Percentiles rank a stretch among this genome's conserved stretches.
Conservation (phyloP, 2,329 filamentous ascomycete genomes). For the Teratosphaeria zuluensis region DNA sequence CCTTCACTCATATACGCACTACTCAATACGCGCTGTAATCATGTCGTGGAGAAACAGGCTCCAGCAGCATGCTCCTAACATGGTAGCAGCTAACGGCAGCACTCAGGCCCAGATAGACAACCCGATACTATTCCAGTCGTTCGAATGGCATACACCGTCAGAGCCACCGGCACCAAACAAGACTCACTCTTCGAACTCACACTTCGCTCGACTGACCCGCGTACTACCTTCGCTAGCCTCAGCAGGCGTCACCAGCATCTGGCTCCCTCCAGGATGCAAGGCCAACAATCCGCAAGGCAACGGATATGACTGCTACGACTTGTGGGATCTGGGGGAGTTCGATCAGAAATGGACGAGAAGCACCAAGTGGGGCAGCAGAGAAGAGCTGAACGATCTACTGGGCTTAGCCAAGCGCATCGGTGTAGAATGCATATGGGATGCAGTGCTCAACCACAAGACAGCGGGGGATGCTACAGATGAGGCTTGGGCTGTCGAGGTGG, state of each 20-base stretch:
- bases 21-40: neutral
- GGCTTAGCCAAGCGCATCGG: constrained; percentile 42
- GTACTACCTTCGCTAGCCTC: constrained; percentile 23
- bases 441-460: constrained; percentile 64
- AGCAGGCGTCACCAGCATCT: constrained; percentile 52
- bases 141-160: constrained; percentile 61
- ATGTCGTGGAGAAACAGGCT: neutral
- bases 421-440: constrained; percentile 57
- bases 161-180: constrained; percentile 17
- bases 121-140: constrained; percentile 54
- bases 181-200: constrained; percentile 36
- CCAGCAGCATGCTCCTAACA: neutral
- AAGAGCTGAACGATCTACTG: constrained; percentile 48
- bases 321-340: constrained; percentile 64
- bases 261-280: constrained; percentile 65
- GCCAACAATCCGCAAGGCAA: constrained; percentile 49
- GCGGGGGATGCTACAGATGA: constrained; percentile 57
- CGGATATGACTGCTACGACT: constrained; percentile 53
- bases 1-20: neutral
- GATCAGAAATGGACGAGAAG: constrained; percentile 54
- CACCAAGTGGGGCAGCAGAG: constrained; percentile 61
- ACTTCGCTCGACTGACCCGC: constrained; percentile 20
- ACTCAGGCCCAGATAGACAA: constrained; percentile 12
- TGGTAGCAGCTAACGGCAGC: neutral
- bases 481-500: constrained; percentile 54